Conservation (phyloP, 2,329 filamentous ascomycete genomes). For the Fusarium equiseti region DNA sequence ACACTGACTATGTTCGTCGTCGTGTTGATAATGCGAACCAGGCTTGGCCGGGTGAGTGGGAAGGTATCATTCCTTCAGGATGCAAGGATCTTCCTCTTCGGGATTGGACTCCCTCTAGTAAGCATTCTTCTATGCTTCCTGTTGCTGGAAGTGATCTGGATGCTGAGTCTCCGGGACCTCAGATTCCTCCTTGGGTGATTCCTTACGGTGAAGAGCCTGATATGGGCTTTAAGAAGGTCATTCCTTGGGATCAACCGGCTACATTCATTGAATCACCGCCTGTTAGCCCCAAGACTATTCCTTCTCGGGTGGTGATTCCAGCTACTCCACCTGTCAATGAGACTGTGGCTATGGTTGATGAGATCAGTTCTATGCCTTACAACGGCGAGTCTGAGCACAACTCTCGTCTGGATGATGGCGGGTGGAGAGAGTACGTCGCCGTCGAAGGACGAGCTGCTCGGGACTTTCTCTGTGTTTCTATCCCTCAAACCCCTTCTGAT, state of each 20-base stretch:
- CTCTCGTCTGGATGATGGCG: not conserved
- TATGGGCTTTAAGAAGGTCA: not conserved
- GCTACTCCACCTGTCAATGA: not conserved
- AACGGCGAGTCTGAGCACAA: not conserved
- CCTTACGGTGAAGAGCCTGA: slow-evolving; percentile 6
- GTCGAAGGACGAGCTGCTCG: not conserved
- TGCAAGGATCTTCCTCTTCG: not conserved
- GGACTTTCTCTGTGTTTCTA: too few relatives aligned
- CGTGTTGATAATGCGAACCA: fast-evolving
- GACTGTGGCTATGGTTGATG: not conserved
- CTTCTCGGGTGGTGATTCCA: not conserved
- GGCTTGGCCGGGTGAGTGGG: not conserved
- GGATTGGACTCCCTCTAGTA: not conserved
- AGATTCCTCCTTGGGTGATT: not conserved
- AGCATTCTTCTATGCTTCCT: not conserved
- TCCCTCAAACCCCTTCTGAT: not conserved
- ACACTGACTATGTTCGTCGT: not conserved
- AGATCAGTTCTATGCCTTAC: not conserved
- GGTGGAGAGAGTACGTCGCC: not conserved
- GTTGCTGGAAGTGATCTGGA: not conserved
- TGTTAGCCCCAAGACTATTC: not conserved
- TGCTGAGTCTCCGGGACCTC: not conserved
- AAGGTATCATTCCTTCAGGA: not conserved
- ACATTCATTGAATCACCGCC: not conserved
- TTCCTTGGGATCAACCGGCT: slow-evolving; percentile 1